These are phyloP conservation scores for Emmonsiellopsis sp. DNA, from an alignment of 2,329 filamentous ascomycete genomes.

Conservation along the genomic window DNA sequence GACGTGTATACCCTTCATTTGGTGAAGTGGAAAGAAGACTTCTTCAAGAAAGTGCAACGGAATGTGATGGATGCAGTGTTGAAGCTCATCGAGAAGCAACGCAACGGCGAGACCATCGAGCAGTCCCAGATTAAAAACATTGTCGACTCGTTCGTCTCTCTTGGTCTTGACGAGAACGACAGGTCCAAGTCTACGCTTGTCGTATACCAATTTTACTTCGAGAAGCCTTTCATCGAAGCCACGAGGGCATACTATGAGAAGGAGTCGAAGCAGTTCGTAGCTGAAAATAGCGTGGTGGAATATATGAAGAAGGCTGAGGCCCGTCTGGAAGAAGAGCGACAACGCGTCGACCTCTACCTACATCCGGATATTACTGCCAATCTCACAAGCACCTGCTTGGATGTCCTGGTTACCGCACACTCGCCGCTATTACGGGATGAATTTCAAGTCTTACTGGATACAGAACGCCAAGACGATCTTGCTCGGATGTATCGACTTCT, in stretches of 20 bases:
- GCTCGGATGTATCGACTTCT: conserved; percentile 92
- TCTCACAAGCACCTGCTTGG: conserved; percentile 79
- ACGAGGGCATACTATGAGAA: conserved; percentile 80
- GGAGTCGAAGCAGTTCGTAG: conserved; percentile 89
- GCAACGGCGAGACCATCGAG: conserved; percentile 95
- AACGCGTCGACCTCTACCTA: conserved; percentile 83
- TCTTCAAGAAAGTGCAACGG: conserved; percentile 73
- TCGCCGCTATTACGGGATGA: conserved; percentile 81
- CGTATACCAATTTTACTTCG: conserved; percentile 87
- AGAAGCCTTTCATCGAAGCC: conserved; percentile 79
- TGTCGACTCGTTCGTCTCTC: conserved; percentile 90
- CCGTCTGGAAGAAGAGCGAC: conserved; percentile 84
- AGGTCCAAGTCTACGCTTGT: conserved; percentile 89
- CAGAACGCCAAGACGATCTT: conserved; percentile 91
- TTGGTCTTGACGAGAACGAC: conserved; percentile 89
- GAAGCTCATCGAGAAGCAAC: conserved; percentile 91
- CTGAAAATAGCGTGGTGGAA: conserved; percentile 94
- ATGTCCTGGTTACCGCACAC: conserved; percentile 82
- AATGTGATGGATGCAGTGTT: conserved; percentile 94
- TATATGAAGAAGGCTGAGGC: conserved; percentile 99
- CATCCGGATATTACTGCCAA: conserved; percentile 79
- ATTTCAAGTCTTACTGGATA: conserved; percentile 87
- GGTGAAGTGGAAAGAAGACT: conserved; percentile 87
- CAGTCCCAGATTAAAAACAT: conserved; percentile 95
- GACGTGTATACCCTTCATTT: conserved; percentile 96